phyloP scores from a whole-genome alignment of 2,329 filamentous ascomycete genomes.

The Tolypocladium ophioglossoides region DNA sequence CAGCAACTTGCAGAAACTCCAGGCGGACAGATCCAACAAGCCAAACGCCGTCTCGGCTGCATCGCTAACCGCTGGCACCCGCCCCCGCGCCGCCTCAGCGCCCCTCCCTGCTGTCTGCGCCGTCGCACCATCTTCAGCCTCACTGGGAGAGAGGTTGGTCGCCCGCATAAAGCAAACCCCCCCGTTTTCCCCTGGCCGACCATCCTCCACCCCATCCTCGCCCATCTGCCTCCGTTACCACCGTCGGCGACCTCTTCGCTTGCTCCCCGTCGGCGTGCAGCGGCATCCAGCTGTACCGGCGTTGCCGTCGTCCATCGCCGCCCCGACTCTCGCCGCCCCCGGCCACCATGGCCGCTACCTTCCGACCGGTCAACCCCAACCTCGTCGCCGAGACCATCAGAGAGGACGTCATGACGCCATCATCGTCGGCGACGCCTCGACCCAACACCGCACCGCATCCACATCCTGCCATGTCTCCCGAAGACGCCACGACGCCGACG shows the following conservation, averaged over 20 bases:
- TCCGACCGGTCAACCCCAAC: conserved; percentile 36
- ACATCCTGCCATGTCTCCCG: conserved; percentile 17
- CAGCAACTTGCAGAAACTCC: neutral
- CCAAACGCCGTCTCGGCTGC: neutral
- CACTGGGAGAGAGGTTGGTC: conserved; percentile 8
- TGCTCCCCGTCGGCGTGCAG: neutral
- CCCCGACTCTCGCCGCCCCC: conserved; percentile 10
- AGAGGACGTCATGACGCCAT: conserved; percentile 26
- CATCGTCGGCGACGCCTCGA: conserved; percentile 18
- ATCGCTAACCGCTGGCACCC: neutral
- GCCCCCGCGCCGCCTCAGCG: neutral
- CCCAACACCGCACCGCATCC: conserved; percentile 24
- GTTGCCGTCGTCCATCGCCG: neutral
- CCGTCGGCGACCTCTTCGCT: neutral
- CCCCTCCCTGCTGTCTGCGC: conserved; percentile 2
- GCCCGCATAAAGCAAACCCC: conserved; percentile 6
- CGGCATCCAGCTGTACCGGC: neutral
- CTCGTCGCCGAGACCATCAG: conserved; percentile 19
- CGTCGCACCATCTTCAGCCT: conserved; percentile 16
- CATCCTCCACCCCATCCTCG: conserved; percentile 6
- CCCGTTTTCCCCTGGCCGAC: conserved; percentile 3
- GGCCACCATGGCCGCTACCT: conserved; percentile 34
- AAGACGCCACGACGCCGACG: conserved; percentile 52
- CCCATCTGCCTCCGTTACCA: neutral
- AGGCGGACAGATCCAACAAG: neutral